These are phyloP conservation scores for Corylus heterophylla DNA, from an alignment of 306 rosid species.

Conservation along the genomic window DNA sequence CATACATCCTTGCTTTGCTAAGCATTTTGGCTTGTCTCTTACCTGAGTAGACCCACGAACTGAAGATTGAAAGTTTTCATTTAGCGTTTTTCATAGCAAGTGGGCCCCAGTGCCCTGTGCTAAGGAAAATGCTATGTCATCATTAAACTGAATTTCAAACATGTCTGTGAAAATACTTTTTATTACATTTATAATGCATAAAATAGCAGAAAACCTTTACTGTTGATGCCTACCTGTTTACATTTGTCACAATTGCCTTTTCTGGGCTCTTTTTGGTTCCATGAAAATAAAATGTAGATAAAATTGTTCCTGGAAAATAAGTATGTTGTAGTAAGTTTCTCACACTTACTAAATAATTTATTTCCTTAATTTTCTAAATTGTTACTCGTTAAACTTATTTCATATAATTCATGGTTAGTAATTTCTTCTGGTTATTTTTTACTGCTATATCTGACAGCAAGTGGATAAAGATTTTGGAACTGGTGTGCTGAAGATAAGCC, in stretches of 20 bases:
- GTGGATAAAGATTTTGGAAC: conserved; percentile 96
- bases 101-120: background rate
- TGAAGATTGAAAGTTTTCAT: too few relatives aligned
- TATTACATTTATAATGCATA: background rate
- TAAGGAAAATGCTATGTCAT: background rate
- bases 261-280: background rate
- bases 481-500: conserved; percentile 93
- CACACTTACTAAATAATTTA: background rate
- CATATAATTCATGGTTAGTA: background rate
- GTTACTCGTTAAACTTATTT: background rate
- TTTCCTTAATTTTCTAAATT: background rate
- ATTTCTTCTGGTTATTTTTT: background rate
- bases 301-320: background rate
- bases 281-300: background rate
- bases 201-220: background rate
- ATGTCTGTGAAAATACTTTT: background rate
- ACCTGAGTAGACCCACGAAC: background rate
- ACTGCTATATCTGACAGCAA: conserved; percentile 48
- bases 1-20: background rate
- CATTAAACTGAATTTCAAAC: background rate
- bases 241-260: background rate
- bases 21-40: background rate
- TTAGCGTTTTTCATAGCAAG: background rate
- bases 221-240: background rate
- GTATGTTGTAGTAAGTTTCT: background rate